A percentile compares a stretch with the other conserved stretches of the same genome.
Conservation (phyloP, 176 grass and related monocot genomes). For the Juncus inflexus region DNA sequence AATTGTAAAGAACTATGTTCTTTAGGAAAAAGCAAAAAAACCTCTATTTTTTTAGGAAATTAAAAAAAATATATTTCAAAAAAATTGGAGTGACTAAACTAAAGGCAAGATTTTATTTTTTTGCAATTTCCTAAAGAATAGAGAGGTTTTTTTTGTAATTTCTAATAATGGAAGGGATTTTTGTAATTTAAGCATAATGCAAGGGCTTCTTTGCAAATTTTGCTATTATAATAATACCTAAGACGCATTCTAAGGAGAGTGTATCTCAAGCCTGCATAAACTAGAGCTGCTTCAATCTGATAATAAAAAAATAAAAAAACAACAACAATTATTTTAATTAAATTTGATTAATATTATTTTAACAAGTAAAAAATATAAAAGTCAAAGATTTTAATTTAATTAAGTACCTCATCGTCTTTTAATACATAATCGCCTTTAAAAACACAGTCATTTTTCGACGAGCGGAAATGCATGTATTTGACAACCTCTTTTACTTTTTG, state of each 20-base stretch:
- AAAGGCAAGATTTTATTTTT: too few species aligned
- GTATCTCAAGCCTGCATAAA: conserved; percentile 66
- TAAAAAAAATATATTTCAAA: too few species aligned
- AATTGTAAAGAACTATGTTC: too few species aligned
- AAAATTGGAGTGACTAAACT: too few species aligned
- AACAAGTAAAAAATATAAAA: conserved; percentile 16
- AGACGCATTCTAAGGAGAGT: conserved; percentile 82
- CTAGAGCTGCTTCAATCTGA: conserved; percentile 69
- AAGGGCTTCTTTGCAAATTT: not conserved
- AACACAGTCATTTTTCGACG: conserved; percentile 76
- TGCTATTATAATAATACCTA: conserved; percentile 40
- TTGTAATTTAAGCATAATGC: too few species aligned
- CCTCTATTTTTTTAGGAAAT: too few species aligned
- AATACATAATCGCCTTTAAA: conserved; percentile 85
- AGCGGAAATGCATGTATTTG: conserved; percentile 90
- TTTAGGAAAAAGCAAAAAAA: too few species aligned
- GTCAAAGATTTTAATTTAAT: conserved; percentile 1
- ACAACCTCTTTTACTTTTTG: conserved; percentile 81
- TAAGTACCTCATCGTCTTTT: conserved; percentile 58
- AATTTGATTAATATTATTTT: too few species aligned
- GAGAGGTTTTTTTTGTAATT: too few species aligned
- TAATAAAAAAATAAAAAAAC: conserved; percentile 18
- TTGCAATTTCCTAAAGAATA: too few species aligned
- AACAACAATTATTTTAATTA: conserved; percentile 4
- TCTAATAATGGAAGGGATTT: too few species aligned